Evolutionary conservation across 108 stramenopile genomes (phyloP).

Genomic region (Skeletonema marinoi): DNA sequence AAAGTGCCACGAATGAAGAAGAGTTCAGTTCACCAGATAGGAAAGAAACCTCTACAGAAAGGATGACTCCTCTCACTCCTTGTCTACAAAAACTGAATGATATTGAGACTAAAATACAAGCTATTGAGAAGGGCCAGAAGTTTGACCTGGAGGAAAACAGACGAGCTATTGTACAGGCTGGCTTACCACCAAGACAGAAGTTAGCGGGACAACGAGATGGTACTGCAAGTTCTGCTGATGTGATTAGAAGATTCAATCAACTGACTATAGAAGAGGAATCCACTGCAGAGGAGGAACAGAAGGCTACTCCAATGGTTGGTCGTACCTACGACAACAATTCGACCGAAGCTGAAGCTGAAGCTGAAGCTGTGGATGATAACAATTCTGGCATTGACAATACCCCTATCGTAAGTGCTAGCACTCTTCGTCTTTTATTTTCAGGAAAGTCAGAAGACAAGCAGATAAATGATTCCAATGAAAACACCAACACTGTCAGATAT

Average conservation of each 20-base stretch:
- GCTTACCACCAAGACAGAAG: not conserved
- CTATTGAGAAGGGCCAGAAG: constrained; percentile 9
- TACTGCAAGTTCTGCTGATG: not conserved
- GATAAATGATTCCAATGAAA: not conserved
- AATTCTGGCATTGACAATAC: not conserved
- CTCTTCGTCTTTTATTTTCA: not conserved
- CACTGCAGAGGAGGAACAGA: not conserved
- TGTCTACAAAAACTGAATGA: constrained; percentile 34
- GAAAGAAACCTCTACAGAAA: constrained; percentile 5
- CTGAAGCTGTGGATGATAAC: not conserved
- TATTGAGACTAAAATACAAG: constrained; percentile 25
- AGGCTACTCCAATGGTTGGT: not conserved
- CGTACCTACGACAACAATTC: not conserved
- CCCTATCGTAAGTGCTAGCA: not conserved
- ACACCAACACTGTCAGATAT: not conserved
- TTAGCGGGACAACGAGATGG: not conserved
- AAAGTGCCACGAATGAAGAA: not conserved
- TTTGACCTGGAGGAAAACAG: constrained; percentile 28
- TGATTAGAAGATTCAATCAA: not conserved
- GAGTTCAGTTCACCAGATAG: constrained; percentile 13
- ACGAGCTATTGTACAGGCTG: constrained; percentile 14
- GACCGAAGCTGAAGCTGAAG: not conserved
- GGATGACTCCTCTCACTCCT: constrained; percentile 17
- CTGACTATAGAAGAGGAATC: not conserved
- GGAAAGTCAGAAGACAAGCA: not conserved